These are phyloP conservation scores for Hysterangium stoloniferum DNA, from an alignment of 768 basidiomycete genomes.

Conservation along the genomic window DNA sequence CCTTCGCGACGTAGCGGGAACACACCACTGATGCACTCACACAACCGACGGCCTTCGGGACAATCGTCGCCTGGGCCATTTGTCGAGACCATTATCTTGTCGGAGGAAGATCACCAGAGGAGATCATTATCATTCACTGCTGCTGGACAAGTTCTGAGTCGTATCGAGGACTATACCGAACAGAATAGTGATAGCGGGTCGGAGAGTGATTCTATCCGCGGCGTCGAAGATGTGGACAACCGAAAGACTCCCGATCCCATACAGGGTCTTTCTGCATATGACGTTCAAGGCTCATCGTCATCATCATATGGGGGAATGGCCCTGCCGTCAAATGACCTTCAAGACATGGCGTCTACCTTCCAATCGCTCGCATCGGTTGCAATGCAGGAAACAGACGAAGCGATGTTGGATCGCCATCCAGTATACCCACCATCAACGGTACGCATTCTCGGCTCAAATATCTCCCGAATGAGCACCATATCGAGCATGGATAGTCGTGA, in stretches of 20 bases:
- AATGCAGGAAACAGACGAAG: slow-evolving; percentile 45
- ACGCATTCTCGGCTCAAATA: slow-evolving; percentile 52
- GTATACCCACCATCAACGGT: slow-evolving; percentile 25
- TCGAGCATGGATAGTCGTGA: slow-evolving; percentile 70
- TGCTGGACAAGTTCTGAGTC: background rate
- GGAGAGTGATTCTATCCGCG: background rate
- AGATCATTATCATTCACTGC: slow-evolving; percentile 1
- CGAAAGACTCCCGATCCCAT: background rate
- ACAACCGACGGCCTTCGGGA: no score
- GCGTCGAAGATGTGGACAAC: background rate
- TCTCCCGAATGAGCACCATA: slow-evolving; percentile 76
- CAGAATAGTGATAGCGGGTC: background rate
- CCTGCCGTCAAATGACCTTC: slow-evolving; percentile 22
- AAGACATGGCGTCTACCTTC: slow-evolving; percentile 43
- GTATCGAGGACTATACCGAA: no score
- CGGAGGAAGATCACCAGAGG: background rate
- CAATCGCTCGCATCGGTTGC: slow-evolving; percentile 43
- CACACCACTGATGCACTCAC: background rate
- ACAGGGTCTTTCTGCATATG: background rate
- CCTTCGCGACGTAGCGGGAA: background rate
- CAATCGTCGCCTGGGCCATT: background rate
- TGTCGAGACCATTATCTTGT: background rate
- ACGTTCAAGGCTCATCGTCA: background rate
- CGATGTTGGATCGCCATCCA: slow-evolving; percentile 27
- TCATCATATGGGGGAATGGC: background rate